Base-by-base conservation (phyloP, 1,284 basidiomycete species). In the Boletus holoroseus region DNA sequence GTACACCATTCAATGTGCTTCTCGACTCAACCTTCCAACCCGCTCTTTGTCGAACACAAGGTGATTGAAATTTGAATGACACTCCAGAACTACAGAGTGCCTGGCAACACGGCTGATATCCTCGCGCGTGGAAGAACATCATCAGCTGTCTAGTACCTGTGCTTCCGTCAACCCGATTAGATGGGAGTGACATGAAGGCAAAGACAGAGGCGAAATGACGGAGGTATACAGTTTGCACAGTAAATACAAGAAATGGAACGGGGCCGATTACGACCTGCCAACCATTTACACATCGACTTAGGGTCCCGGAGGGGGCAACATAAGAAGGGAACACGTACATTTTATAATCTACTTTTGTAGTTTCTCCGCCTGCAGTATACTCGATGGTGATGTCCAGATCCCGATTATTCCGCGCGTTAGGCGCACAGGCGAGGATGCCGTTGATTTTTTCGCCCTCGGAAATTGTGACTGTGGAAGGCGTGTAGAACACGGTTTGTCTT, bases 401-500 rank as follows among this genome's bases (percentile, higher is more conserved):
- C 47, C 94, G 85, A 68, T 90, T 90, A 75, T 97, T 97, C 60
- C 88, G 81, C 32, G 78, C 75, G 71, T 97, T 97, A 32, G 94
- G 94, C 12, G 85, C 81, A 66, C 92, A 94, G 18, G 77, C 71
- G 39, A 97, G 71, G 32, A 60, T 71, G 30, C 94, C 94, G 20
- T 68, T 71, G 68, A 97, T 83, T 44, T 73, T 71, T 62, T 96
- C 85, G 53, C 83, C 85, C 57, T 84, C 73, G 37, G 75, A 76
- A 40, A 86, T 71, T 11, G 78, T 82, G 48, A 85, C 61, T 11
- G 85, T 92, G 24, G 83, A 77, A 31, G 90, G 88, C 30, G 94
- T 94, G 73, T 97, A 97, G 75, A 97, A 96, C 34, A 97, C 94
- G 49, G 94, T 95, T 82, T 96, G 92, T 71, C 85, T 89, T 44